Evolutionary conservation across 805 yeast species (phyloP).

Genomic region (Lipomyces lipofer): DNA sequence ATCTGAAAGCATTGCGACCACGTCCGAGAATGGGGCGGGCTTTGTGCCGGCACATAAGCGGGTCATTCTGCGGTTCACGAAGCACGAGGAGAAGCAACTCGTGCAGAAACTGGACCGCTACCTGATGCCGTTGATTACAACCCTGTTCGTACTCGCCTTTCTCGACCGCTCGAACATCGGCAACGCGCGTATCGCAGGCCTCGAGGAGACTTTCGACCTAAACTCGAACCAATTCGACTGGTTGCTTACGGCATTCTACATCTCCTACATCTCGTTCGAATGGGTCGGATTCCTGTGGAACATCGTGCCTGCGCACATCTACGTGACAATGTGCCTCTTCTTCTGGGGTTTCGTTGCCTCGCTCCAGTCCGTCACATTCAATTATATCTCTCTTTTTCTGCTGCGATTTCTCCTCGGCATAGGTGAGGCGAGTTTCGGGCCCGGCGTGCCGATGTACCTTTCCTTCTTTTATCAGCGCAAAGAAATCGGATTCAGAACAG

Average conservation of each 20-base stretch:
- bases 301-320: constrained; percentile 47
- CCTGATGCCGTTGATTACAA: constrained; percentile 45
- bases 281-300: constrained; percentile 32
- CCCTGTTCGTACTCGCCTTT: constrained; percentile 50
- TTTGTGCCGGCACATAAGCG: constrained; percentile 10
- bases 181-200: constrained; percentile 58
- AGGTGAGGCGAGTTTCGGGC: constrained; percentile 46
- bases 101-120: constrained; percentile 29
- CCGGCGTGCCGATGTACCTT: constrained; percentile 45
- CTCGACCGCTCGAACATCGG: constrained; percentile 61
- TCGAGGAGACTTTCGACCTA: constrained; percentile 40
- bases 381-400: constrained; percentile 47
- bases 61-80: constrained; percentile 22
- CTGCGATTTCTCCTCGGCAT: constrained; percentile 50
- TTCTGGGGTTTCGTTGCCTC: constrained; percentile 54
- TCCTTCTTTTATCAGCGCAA: constrained; percentile 44
- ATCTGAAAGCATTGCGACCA: neutral
- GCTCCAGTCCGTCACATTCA: constrained; percentile 50
- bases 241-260: constrained; percentile 31
- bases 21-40: neutral
- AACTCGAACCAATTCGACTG: constrained; percentile 30
- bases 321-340: constrained; percentile 50
- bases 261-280: constrained; percentile 28
- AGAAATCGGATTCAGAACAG: constrained; percentile 44
- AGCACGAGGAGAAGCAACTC: constrained; percentile 22